These are phyloP conservation scores for Salicornia ramosissima DNA, from an alignment of 148 eudicot genomes.

Conservation along the genomic window DNA sequence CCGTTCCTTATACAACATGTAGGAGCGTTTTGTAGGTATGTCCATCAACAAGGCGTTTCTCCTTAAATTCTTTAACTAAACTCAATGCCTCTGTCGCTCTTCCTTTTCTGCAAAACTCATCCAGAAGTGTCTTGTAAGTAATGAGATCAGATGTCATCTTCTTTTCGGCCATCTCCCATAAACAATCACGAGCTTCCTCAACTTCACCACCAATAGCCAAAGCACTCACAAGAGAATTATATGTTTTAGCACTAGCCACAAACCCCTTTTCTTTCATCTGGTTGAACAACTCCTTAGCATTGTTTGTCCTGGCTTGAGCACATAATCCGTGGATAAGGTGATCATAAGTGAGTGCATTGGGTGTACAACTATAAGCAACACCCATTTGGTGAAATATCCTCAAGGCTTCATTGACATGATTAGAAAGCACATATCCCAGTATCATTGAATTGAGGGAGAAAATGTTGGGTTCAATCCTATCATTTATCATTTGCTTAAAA, in stretches of 20 bases:
- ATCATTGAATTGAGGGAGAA: conserved; percentile 73
- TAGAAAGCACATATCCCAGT: conserved; percentile 79
- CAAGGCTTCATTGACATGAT: conserved; percentile 81
- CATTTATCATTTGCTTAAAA: conserved; percentile 73
- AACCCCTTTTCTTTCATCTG: conserved; percentile 70
- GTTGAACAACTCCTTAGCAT: conserved; percentile 58
- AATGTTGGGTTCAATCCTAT: conserved; percentile 70
- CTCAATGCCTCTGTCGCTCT: conserved; percentile 41
- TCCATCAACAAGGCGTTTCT: conserved; percentile 47
- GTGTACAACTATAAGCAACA: conserved; percentile 51
- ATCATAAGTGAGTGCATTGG: conserved; percentile 66
- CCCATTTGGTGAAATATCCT: conserved; percentile 90
- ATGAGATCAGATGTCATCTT: conserved; percentile 51
- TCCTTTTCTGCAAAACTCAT: conserved; percentile 52
- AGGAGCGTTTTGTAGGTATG: conserved; percentile 38
- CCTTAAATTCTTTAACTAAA: conserved; percentile 53
- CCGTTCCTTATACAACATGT: too few relatives aligned
- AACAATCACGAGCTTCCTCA: conserved; percentile 53
- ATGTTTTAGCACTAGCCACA: conserved; percentile 57
- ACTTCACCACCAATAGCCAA: conserved; percentile 74
- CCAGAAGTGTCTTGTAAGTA: conserved; percentile 60
- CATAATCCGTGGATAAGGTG: conserved; percentile 77
- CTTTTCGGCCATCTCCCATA: conserved; percentile 68
- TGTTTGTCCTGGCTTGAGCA: conserved; percentile 70
- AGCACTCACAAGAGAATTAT: conserved; percentile 73